Conservation (phyloP, 306 rosid genomes). For the Sesbania bispinosa region DNA sequence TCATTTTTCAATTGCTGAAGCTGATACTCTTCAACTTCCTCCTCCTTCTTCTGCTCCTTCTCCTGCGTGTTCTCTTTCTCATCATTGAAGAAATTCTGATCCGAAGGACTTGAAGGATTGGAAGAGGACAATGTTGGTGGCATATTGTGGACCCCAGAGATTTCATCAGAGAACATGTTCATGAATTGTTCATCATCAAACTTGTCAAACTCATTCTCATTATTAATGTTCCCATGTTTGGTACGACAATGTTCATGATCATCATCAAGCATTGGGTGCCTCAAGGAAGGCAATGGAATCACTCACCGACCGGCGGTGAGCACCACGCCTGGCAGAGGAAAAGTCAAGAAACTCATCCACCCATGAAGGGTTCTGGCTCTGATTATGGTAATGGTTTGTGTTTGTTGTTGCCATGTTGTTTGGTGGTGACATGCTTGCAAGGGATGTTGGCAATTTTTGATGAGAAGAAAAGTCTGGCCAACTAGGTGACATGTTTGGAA, state of each 20-base stretch:
- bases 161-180: constrained; percentile 83
- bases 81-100: constrained; percentile 64
- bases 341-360: constrained; percentile 94
- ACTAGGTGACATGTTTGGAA: constrained; percentile 65
- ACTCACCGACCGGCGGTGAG: constrained; percentile 81
- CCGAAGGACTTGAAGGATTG: constrained; percentile 78
- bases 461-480: constrained; percentile 61
- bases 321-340: constrained; percentile 71
- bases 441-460: constrained; percentile 27
- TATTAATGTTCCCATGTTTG: not conserved
- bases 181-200: constrained; percentile 89
- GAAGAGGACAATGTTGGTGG: constrained; percentile 63
- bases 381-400: not conserved
- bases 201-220: constrained; percentile 54
- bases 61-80: constrained; percentile 35
- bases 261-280: constrained; percentile 68
- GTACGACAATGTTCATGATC: constrained; percentile 35
- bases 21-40: not conserved
- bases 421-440: not conserved
- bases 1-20: constrained; percentile 52
- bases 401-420: not conserved
- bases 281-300: constrained; percentile 76
- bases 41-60: not conserved
- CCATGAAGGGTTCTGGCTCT: constrained; percentile 72
- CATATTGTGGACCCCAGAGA: constrained; percentile 31